A percentile compares a stretch with the other conserved stretches of the same genome.
Conservation (phyloP, 176 grass and related monocot species). For the Pharus latifolius region DNA sequence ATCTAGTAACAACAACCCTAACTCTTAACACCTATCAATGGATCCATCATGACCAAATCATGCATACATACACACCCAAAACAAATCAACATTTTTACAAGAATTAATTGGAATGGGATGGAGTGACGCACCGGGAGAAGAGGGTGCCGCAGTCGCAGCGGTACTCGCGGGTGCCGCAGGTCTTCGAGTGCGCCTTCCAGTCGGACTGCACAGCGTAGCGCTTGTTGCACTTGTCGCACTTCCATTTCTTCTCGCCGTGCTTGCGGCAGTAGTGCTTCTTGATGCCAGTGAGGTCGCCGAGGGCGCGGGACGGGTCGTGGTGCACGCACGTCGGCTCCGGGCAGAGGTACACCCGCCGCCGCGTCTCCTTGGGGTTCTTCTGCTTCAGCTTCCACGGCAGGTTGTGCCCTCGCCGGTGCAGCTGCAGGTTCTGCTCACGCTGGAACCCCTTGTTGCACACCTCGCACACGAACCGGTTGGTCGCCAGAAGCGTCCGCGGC, state of each 20-base stretch:
- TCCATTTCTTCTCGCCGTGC: conserved; percentile 99
- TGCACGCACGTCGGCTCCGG: conserved; percentile 95
- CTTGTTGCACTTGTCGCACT: conserved; percentile 98
- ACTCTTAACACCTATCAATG: not conserved
- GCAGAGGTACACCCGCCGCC: conserved; percentile 85
- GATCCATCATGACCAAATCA: conserved; percentile 54
- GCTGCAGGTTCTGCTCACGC: conserved; percentile 98
- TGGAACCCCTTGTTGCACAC: conserved; percentile 98
- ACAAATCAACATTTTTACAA: not conserved
- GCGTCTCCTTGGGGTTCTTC: conserved; percentile 82
- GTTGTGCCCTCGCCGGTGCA: conserved; percentile 96
- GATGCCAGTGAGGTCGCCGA: conserved; percentile 91
- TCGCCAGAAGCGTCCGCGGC: conserved; percentile 71
- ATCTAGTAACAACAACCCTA: conserved; percentile 33
- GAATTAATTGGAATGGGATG: not conserved
- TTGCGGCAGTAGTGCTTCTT: conserved; percentile 99
- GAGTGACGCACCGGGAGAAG: conserved; percentile 68
- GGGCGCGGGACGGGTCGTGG: conserved; percentile 78
- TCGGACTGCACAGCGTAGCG: conserved; percentile 97
- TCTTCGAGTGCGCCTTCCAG: conserved; percentile 99
- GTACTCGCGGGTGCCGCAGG: conserved; percentile 95
- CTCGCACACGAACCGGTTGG: conserved; percentile 97
- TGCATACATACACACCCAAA: not conserved
- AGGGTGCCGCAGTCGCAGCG: conserved; percentile 97
- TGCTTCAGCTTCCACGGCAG: conserved; percentile 96